Evolutionary conservation across 202 grass and related monocot species (phyloP), one percentile per base, ranked within the genome.

Genomic region (Zizania palustris): DNA sequence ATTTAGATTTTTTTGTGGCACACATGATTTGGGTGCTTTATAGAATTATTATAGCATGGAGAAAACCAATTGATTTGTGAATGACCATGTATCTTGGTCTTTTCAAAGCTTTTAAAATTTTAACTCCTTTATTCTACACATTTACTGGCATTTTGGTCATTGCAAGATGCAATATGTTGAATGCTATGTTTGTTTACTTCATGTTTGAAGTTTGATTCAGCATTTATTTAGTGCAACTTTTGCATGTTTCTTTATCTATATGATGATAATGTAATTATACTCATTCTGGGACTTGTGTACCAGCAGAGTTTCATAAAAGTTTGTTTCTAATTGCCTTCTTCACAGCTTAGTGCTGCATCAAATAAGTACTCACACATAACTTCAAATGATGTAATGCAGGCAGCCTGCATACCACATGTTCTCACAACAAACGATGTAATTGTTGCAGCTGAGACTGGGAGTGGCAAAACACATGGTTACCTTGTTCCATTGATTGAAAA

Each of bases 391-490:
- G 63, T 60, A 65, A 67, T 86, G 69, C 85, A 98, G 95, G 95
- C 87, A 83, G 85, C 91, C 10, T 92, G 87, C 67, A 76, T 98
- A 75, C 95, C 91, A 59, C 91, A 88, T 80, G 69, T 98, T 86
- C 85, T 94, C 65, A 72, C 45, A n/a, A 73, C 74, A 3, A 88
- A 84, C 2, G 91, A 98, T 71, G 95, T 98, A 71, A 78, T 95
- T 82, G 54, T 98, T 69, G 95, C 91, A 7, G 91, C 91, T 63
- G 95, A 98, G 73, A 98, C 95, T 75, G 91, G 91, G 51, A 95
- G 95, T 34, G 95, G 91, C 60, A 98, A 98, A 90, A 98, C 95
- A 60, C 91, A 98, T 71, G 89, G 95, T 45, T 98, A 98, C 67
- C 86, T 98, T 38, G 85, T 92, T 71, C 95, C 95, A 49, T 62